phyloP scores from a whole-genome alignment of 2,329 filamentous ascomycete species.

The Clonostachys chloroleuca region DNA sequence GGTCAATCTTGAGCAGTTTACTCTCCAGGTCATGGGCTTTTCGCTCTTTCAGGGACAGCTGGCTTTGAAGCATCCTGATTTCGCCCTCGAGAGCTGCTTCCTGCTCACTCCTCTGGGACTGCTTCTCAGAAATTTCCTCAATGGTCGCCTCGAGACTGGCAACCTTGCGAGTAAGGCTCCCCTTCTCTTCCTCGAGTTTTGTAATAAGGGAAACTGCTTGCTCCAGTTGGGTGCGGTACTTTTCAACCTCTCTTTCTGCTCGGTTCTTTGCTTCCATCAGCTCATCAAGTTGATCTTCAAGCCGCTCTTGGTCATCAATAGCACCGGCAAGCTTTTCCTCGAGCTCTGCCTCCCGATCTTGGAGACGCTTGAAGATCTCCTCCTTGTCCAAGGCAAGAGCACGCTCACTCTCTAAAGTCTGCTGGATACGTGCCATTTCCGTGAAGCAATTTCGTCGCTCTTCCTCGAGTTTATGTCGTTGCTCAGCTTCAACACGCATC shows the following conservation, averaged over 20 bases:
- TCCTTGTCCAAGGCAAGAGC: conserved; percentile 97
- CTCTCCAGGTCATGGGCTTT: conserved; percentile 85
- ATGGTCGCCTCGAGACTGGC: conserved; percentile 68
- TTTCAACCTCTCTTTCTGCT: conserved; percentile 79
- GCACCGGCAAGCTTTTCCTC: conserved; percentile 90
- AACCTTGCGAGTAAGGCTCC: conserved; percentile 63
- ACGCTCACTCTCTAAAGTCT: conserved; percentile 91
- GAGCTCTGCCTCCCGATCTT: conserved; percentile 84
- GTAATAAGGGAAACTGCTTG: conserved; percentile 86
- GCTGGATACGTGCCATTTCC: conserved; percentile 85
- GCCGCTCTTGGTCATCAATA: conserved; percentile 86
- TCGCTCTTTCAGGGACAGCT: conserved; percentile 81
- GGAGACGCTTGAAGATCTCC: conserved; percentile 96
- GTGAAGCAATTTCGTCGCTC: conserved; percentile 82
- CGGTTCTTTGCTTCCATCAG: conserved; percentile 85
- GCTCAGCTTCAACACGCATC: conserved; percentile 70
- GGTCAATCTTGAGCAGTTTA: conserved; percentile 78
- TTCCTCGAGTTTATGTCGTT: conserved; percentile 80
- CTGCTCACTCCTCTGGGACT: conserved; percentile 69
- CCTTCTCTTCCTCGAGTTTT: conserved; percentile 83
- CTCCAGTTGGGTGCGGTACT: conserved; percentile 77
- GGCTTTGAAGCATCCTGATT: conserved; percentile 86
- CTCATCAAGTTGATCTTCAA: conserved; percentile 90
- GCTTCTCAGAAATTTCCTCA: conserved; percentile 63
- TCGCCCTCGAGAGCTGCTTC: conserved; percentile 78